Base-by-base conservation (phyloP, 2,329 filamentous ascomycete genomes). In the Ramichloridium luteum region DNA sequence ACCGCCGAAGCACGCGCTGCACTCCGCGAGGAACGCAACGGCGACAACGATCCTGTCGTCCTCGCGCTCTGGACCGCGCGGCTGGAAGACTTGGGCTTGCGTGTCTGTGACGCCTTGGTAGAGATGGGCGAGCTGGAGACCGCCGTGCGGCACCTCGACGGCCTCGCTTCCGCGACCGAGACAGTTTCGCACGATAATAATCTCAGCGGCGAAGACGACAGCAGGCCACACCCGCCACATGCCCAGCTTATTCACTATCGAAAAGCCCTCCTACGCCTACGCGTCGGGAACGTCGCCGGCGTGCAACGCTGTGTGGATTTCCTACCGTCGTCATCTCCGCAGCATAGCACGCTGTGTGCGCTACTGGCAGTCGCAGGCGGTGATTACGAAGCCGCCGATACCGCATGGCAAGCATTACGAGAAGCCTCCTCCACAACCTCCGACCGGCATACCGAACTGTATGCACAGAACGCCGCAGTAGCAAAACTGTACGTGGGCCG, bases 41-140 rank as follows among this genome's bases (percentile, higher is more conserved):
- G 70, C 6, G 64, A 68, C 30, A 65, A 73, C 1, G 71, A 72
- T 13, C 61, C 66, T 11, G 62, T 70, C 5, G 62, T 66, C n/a
- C 8, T n/a, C 20, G 60, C 67, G 41, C 45, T 79, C 4, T 96
- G 88, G 88, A 74, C 72, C 42, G 58, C 59, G 1, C 62, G 88
- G 15, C 64, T 96, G 1, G 61, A 67, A 1, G 85, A 94, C 40
- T 64, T 94, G 2, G 86, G 85, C 0, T 64, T 76, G 15, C 56
- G 70, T 30, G 68, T 69, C 4, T 69, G 70, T 12, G 73, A 72
- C 48, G 76, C 78, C 1, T 59, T 90, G 16, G 67, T 88, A 4
- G 81, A 90, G 55, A 92, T 94, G 76, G 83, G 84, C 6, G 88
- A 98, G 51, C 54, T 92, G 0, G 74, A 80, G 2, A 83, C 81